phyloP scores from a whole-genome alignment of 345 rosid species.

The Erucastrum elatum region DNA sequence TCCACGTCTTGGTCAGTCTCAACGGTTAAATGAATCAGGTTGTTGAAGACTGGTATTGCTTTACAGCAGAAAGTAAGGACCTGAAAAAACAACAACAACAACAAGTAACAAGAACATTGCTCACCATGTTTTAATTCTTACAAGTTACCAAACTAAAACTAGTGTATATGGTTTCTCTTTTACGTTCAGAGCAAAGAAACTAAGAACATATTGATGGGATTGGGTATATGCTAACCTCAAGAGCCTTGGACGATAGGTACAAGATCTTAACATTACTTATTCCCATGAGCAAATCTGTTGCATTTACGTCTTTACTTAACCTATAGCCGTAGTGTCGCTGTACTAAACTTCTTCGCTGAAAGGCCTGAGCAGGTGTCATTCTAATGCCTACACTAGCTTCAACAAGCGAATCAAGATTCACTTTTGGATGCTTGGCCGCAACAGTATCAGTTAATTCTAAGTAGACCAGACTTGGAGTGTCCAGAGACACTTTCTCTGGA shows the following conservation, averaged over 20 bases:
- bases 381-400: conserved; percentile 25
- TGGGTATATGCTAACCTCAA: conserved; percentile 28
- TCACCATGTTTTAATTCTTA: background rate
- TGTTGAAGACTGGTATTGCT: conserved; percentile 26
- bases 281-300: conserved; percentile 3
- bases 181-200: too few species aligned
- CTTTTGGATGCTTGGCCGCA: conserved; percentile 14
- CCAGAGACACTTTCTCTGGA: conserved; percentile 14
- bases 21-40: conserved; percentile 22
- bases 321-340: conserved; percentile 14
- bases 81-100: conserved; percentile 14
- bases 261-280: conserved; percentile 26
- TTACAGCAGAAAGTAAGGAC: conserved; percentile 29
- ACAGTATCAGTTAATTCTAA: background rate
- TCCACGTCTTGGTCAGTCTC: conserved; percentile 13
- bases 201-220: background rate
- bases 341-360: background rate
- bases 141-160: too few species aligned
- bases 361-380: conserved; percentile 14
- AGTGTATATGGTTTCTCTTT: too few species aligned
- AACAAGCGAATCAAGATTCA: conserved; percentile 16
- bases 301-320: background rate
- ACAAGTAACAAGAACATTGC: background rate
- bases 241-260: conserved; percentile 22
- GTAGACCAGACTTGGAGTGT: conserved; percentile 22